A percentile compares a stretch with the other conserved stretches of the same genome.
phyloP scores from a whole-genome alignment of 108 stramenopile species.

The Cyclotella atomus region DNA sequence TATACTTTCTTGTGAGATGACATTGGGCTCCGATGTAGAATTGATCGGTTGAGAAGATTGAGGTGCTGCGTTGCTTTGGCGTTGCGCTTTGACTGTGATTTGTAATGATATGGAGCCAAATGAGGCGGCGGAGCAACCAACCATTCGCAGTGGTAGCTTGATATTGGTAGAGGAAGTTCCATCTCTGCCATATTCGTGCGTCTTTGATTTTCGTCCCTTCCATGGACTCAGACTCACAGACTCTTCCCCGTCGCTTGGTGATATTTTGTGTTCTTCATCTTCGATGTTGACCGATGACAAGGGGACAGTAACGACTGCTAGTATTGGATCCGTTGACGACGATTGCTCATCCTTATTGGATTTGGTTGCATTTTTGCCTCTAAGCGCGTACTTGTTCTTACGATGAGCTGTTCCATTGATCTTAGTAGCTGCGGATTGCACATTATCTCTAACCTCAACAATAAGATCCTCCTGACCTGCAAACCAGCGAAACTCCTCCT shows the following conservation, averaged over 20 bases:
- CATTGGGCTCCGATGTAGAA: background rate
- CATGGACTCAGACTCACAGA: background rate
- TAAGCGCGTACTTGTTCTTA: background rate
- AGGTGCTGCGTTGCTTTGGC: background rate
- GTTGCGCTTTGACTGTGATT: slow-evolving; percentile 35
- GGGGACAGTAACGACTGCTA: slow-evolving; percentile 42
- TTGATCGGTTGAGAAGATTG: background rate
- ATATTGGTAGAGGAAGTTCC: slow-evolving; percentile 34
- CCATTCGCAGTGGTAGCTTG: slow-evolving; percentile 42
- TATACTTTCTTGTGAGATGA: slow-evolving; percentile 17
- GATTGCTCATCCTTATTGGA: background rate
- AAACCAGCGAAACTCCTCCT: slow-evolving; percentile 44
- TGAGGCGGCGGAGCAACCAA: slow-evolving; percentile 24
- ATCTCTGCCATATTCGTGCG: background rate
- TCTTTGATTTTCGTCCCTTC: background rate
- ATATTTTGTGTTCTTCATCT: slow-evolving; percentile 13
- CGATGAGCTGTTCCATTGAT: slow-evolving; percentile 6
- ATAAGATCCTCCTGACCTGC: slow-evolving; percentile 47
- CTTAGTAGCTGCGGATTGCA: background rate
- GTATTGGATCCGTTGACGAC: slow-evolving; percentile 19
- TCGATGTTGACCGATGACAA: slow-evolving; percentile 44
- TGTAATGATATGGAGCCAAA: slow-evolving; percentile 41
- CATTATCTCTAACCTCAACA: slow-evolving; percentile 45
- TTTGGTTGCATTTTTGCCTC: background rate
- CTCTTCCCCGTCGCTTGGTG: background rate